Evolutionary conservation across 129 eudicot species (phyloP).

Genomic region (Centrapalus pauciflorus): DNA sequence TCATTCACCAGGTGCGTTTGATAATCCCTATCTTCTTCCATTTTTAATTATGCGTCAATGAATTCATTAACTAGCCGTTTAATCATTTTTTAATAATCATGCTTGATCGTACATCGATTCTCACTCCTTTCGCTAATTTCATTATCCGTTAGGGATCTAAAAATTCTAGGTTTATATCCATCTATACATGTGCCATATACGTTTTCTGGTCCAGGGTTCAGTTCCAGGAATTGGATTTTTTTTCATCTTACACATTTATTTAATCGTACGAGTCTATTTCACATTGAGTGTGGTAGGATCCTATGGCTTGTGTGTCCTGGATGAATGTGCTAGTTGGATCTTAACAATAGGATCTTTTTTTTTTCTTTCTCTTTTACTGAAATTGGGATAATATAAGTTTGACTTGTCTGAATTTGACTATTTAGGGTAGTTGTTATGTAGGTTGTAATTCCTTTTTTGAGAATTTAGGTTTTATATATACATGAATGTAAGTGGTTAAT

Average conservation of each 20-base stretch:
- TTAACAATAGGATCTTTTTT: slow-evolving; percentile 19
- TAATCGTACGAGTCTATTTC: not conserved
- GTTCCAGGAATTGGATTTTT: slow-evolving; percentile 1
- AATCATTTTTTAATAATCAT: slow-evolving; percentile 1
- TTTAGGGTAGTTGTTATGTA: slow-evolving; percentile 6
- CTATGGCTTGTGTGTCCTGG: not conserved
- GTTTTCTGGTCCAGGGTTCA: not conserved
- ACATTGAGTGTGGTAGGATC: slow-evolving; percentile 11
- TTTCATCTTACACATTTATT: not conserved
- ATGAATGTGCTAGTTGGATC: slow-evolving; percentile 26
- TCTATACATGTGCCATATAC: not conserved
- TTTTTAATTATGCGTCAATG: not conserved
- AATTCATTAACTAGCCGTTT: not conserved
- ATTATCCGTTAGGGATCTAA: slow-evolving; percentile 22
- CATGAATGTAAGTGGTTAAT: not conserved
- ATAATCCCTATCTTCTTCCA: not conserved
- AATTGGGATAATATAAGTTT: not conserved
- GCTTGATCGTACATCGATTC: slow-evolving; percentile 5
- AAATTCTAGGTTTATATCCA: not conserved
- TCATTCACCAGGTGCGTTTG: slow-evolving; percentile 22
- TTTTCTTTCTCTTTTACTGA: too few species aligned
- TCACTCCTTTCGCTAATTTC: slow-evolving; percentile 6
- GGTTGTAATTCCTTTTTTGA: not conserved
- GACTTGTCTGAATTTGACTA: slow-evolving; percentile 4
- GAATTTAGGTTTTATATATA: not conserved